These are phyloP conservation scores for Scleromitrula shiraiana DNA, from an alignment of 2,329 filamentous ascomycete species.

Conservation along the genomic window DNA sequence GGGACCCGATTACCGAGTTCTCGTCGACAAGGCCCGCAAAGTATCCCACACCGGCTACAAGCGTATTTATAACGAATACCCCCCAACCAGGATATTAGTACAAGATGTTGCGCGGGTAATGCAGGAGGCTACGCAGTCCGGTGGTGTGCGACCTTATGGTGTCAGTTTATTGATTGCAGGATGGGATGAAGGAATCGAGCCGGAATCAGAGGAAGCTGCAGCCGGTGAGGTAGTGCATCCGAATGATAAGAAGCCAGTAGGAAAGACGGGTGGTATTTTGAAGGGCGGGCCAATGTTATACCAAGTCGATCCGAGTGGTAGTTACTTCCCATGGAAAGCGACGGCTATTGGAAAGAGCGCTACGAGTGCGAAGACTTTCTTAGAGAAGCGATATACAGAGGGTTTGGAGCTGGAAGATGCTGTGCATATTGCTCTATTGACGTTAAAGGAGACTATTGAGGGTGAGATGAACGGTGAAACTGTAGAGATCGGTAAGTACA, in stretches of 20 bases:
- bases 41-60: conserved; percentile 98
- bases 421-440: conserved; percentile 94
- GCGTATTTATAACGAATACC: conserved; percentile 99
- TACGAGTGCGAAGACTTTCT: conserved; percentile 95
- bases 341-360: conserved; percentile 98
- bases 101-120: conserved; percentile 97
- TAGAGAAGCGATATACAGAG: conserved; percentile 98
- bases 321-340: conserved; percentile 99
- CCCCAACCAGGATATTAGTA: conserved; percentile 97
- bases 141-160: conserved; percentile 93
- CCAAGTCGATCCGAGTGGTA: conserved; percentile 97
- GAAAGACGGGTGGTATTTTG: conserved; percentile 89
- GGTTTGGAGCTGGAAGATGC: conserved; percentile 95
- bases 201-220: conserved; percentile 60
- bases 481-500: conserved; percentile 89
- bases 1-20: conserved; percentile 95
- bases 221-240: conserved; percentile 46
- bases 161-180: conserved; percentile 92
- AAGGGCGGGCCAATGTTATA: conserved; percentile 97
- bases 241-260: conserved; percentile 64
- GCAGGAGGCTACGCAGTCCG: conserved; percentile 97
- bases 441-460: conserved; percentile 98
- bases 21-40: conserved; percentile 96
- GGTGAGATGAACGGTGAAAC: conserved; percentile 99
- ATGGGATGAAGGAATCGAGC: conserved; percentile 95